A percentile compares a stretch with the other conserved stretches of the same genome.
These are phyloP conservation scores for apple (Malus domestica) DNA, from an alignment of 306 rosid species.

Conservation along the genomic window ASM211411v1 NC_041804.1:2947001-2947500, in stretches of 20 bases:
- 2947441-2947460: conserved; percentile 69
- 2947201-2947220: conserved; percentile 86
- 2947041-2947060: not conserved
- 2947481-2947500: conserved; percentile 67
- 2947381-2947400: conserved; percentile 92
- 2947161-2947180: conserved; percentile 95
- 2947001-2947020: not conserved
- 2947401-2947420: conserved; percentile 68
- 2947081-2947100: conserved; percentile 20
- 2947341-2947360: conserved; percentile 13
- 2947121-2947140: conserved; percentile 92
- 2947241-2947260: conserved; percentile 99
- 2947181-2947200: conserved; percentile 79
- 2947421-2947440: conserved; percentile 78
- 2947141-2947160: conserved; percentile 93
- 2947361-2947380: conserved; percentile 26
- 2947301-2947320: conserved; percentile 2
- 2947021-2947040: not conserved
- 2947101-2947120: conserved; percentile 91
- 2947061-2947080: not conserved
- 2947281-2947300: conserved; percentile 13
- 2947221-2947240: conserved; percentile 56
- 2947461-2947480: conserved; percentile 80
- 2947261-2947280: conserved; percentile 82
- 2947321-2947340: not conserved